phyloP scores from a whole-genome alignment of 768 basidiomycete genomes.

The Pleurotus giganteus region DNA sequence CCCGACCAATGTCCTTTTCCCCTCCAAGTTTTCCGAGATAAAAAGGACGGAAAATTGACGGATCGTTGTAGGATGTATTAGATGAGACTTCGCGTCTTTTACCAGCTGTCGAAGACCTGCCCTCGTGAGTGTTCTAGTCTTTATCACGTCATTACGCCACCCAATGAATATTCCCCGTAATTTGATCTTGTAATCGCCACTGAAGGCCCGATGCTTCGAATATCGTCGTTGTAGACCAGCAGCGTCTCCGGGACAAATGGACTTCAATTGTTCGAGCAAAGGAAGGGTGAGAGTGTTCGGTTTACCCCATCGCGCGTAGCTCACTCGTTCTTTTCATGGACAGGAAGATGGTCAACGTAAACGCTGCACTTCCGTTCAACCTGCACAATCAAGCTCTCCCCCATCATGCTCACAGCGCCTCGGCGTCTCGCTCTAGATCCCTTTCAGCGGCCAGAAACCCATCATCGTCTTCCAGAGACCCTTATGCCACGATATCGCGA shows the following conservation, averaged over 20 bases:
- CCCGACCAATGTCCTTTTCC: background rate
- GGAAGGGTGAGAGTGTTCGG: slow-evolving; percentile 46
- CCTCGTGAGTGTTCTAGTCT: no score
- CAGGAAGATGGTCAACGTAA: slow-evolving; percentile 74
- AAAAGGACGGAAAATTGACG: no score
- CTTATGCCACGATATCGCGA: background rate
- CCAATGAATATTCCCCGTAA: background rate
- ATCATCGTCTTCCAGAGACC: slow-evolving; percentile 5
- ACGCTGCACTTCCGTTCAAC: slow-evolving; percentile 59
- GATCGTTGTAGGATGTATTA: no score
- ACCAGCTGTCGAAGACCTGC: no score
- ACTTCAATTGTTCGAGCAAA: slow-evolving; percentile 57
- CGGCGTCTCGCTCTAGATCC: slow-evolving; percentile 27
- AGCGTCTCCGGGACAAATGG: slow-evolving; percentile 51
- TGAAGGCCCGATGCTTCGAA: background rate
- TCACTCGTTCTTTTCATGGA: background rate
- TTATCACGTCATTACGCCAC: no score
- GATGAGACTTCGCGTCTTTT: no score
- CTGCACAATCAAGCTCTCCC: slow-evolving; percentile 39
- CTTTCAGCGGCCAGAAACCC: slow-evolving; percentile 12
- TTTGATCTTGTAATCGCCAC: background rate
- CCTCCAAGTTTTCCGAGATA: background rate
- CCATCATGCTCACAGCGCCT: slow-evolving; percentile 20
- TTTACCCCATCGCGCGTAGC: background rate
- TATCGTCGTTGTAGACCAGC: slow-evolving; percentile 40